Evolutionary conservation across 179 eudicot species (phyloP).

Genomic region (Beta lomatogona): DNA sequence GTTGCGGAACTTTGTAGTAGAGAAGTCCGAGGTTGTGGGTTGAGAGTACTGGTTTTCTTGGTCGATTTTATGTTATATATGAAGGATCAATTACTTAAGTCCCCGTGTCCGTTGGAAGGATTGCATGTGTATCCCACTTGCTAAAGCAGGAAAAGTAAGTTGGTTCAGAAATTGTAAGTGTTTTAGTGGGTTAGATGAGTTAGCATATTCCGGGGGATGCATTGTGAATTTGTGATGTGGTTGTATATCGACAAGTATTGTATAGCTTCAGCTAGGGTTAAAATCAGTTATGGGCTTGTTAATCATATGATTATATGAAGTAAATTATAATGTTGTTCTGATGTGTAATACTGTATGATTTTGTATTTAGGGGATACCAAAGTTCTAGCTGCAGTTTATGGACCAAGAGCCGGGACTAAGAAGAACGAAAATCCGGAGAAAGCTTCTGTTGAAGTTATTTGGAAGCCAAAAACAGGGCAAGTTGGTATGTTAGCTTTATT

Average conservation of each 20-base stretch:
- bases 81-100: neutral
- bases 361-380: slow-evolving; percentile 68
- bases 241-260: too few species aligned
- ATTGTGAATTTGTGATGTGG: too few species aligned
- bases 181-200: too few species aligned
- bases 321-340: neutral
- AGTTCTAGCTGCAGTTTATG: slow-evolving; percentile 88
- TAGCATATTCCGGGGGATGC: too few species aligned
- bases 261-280: too few species aligned
- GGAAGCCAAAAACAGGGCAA: slow-evolving; percentile 97
- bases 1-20: neutral
- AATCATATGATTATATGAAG: too few species aligned
- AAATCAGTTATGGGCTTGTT: too few species aligned
- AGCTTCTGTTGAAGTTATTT: slow-evolving; percentile 87
- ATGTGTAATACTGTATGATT: slow-evolving; percentile 7
- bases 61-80: neutral
- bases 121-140: neutral
- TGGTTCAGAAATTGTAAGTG: neutral
- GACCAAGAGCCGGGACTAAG: slow-evolving; percentile 91
- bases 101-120: neutral
- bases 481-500: slow-evolving; percentile 47
- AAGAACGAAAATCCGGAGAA: slow-evolving; percentile 96
- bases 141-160: neutral
- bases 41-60: too few species aligned
- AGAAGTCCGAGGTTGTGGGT: neutral